phyloP scores from a whole-genome alignment of 73 alveolate genomes.

The Symbiodinium pilosum region DNA sequence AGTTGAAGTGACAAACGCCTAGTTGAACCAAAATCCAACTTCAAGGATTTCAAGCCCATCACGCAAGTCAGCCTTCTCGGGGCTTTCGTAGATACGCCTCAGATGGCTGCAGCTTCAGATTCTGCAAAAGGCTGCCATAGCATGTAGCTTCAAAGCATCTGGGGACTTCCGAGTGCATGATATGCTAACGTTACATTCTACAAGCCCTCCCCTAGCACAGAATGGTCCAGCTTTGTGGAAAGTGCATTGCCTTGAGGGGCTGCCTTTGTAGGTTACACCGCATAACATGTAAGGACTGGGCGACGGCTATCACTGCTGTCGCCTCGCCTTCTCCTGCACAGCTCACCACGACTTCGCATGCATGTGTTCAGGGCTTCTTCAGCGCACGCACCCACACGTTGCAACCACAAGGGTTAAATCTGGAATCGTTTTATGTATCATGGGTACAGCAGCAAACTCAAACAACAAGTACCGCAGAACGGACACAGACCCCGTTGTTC shows the following conservation, averaged over 20 bases:
- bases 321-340: constrained; percentile 8
- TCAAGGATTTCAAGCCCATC: no score
- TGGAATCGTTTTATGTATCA: no score
- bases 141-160: not conserved
- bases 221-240: no score
- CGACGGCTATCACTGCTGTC: not conserved
- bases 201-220: not conserved
- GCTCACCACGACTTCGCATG: not conserved
- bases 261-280: not conserved
- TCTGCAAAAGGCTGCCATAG: not conserved
- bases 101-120: not conserved
- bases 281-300: not conserved
- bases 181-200: no score
- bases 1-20: no score
- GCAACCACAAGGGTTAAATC: no score
- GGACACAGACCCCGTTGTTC: not conserved
- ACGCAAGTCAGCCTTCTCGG: not conserved
- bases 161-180: no score
- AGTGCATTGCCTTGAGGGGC: no score
- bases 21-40: no score
- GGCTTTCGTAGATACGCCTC: not conserved
- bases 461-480: not conserved
- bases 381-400: no score
- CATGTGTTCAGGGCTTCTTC: no score
- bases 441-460: no score